Evolutionary conservation across 805 yeast genomes (phyloP).

Genomic region (Candida vartiovaarae): DNA sequence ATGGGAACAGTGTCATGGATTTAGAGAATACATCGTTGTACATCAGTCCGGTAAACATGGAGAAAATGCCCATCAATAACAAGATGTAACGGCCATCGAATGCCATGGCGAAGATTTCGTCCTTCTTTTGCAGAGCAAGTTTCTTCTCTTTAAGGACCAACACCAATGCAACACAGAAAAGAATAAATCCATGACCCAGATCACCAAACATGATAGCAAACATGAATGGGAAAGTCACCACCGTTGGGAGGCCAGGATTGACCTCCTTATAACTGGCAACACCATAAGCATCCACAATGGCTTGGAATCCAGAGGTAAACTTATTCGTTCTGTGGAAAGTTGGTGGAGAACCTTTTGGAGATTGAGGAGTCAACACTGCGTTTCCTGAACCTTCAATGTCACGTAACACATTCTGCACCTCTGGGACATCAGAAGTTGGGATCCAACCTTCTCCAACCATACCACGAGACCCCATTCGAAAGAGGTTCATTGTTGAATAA

Average conservation of each 20-base stretch:
- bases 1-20: slow-evolving; percentile 75
- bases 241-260: slow-evolving; percentile 92
- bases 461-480: slow-evolving; percentile 78
- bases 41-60: slow-evolving; percentile 90
- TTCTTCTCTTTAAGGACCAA: slow-evolving; percentile 70
- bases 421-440: slow-evolving; percentile 67
- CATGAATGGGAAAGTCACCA: slow-evolving; percentile 95
- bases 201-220: slow-evolving; percentile 99
- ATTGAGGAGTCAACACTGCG: slow-evolving; percentile 46
- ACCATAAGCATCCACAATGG: slow-evolving; percentile 93
- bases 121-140: slow-evolving; percentile 64
- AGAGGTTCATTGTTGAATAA: slow-evolving; percentile 71
- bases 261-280: slow-evolving; percentile 89
- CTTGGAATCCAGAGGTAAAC: slow-evolving; percentile 88
- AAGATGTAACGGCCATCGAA: slow-evolving; percentile 87
- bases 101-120: slow-evolving; percentile 96
- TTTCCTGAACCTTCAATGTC: slow-evolving; percentile 31
- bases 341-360: slow-evolving; percentile 85
- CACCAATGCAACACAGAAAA: slow-evolving; percentile 63
- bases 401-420: slow-evolving; percentile 60
- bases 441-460: slow-evolving; percentile 96
- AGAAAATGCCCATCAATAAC: slow-evolving; percentile 86
- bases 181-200: slow-evolving; percentile 87
- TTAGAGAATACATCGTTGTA: slow-evolving; percentile 92
- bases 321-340: slow-evolving; percentile 93